Percentiles rank a stretch among this genome's conserved stretches.
Evolutionary conservation across 2,329 filamentous ascomycete genomes (phyloP).

Genomic region (Pseudogymnoascus sp.): DNA sequence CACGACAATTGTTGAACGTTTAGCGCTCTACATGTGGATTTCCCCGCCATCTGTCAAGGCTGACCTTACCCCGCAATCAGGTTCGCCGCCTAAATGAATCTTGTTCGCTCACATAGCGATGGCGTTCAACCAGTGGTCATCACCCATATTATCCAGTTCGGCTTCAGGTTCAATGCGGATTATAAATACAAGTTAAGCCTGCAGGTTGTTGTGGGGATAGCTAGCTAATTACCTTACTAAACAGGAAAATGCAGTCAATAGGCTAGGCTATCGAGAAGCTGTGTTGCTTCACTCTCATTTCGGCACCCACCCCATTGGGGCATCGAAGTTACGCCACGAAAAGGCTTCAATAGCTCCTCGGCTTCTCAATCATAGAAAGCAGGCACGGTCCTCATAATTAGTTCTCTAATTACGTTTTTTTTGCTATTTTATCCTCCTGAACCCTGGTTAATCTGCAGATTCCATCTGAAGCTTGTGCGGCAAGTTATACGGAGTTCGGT

Average conservation of each 20-base stretch:
- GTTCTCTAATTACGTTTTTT: background rate
- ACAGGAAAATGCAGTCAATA: no score
- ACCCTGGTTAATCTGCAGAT: background rate
- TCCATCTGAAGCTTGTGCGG: background rate
- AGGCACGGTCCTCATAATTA: background rate
- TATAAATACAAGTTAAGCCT: background rate
- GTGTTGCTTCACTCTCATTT: background rate
- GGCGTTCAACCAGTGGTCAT: background rate
- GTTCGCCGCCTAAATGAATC: background rate
- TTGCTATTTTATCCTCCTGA: background rate
- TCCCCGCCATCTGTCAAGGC: background rate
- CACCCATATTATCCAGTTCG: background rate
- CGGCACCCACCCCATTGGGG: background rate
- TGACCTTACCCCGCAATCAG: background rate
- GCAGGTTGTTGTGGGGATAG: background rate
- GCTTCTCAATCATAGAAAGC: background rate
- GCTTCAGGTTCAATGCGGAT: background rate
- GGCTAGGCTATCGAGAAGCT: background rate
- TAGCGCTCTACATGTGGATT: no score
- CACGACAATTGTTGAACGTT: no score
- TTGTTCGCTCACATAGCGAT: background rate
- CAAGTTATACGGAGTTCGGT: background rate
- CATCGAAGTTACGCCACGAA: background rate
- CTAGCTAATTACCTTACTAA: no score
- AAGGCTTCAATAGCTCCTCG: background rate